Conservation (phyloP, 306 rosid genomes). For the Arachis hypogaea region DNA sequence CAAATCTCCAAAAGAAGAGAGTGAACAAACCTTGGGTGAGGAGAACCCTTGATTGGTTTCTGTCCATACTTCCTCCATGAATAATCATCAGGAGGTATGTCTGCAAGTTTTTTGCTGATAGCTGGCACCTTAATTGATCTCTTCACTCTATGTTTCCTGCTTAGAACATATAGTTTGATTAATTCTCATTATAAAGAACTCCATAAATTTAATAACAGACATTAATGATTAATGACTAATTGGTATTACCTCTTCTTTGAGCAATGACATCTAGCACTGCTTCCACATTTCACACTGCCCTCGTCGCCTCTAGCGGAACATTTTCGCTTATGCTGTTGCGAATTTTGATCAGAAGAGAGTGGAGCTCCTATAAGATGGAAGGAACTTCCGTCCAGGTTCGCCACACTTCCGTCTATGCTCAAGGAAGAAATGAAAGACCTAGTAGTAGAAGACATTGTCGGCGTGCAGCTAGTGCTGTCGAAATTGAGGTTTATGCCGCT, state of each 20-base stretch:
- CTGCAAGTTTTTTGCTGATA: slow-evolving; percentile 95
- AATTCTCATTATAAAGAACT: slow-evolving; percentile 12
- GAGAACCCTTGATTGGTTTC: slow-evolving; percentile 99
- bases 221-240: background rate
- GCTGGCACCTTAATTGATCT: slow-evolving; percentile 97
- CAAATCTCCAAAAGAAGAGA: slow-evolving; percentile 21
- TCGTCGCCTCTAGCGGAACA: slow-evolving; percentile 88
- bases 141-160: slow-evolving; percentile 93
- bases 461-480: slow-evolving; percentile 90
- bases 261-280: slow-evolving; percentile 93
- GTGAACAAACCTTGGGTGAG: slow-evolving; percentile 85
- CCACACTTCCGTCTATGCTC: slow-evolving; percentile 94
- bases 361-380: slow-evolving; percentile 88
- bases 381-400: slow-evolving; percentile 79
- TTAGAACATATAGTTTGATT: slow-evolving; percentile 9
- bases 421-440: slow-evolving; percentile 94
- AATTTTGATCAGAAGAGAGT: slow-evolving; percentile 77
- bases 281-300: slow-evolving; percentile 85
- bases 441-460: slow-evolving; percentile 88
- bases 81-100: slow-evolving; percentile 97
- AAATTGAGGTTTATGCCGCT: slow-evolving; percentile 86
- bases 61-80: slow-evolving; percentile 99
- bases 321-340: slow-evolving; percentile 84
- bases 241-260: slow-evolving; percentile 86
- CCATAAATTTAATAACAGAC: slow-evolving; percentile 24